Evolutionary conservation across 2,329 filamentous ascomycete species (phyloP).

Genomic region (Fusarium musae): DNA sequence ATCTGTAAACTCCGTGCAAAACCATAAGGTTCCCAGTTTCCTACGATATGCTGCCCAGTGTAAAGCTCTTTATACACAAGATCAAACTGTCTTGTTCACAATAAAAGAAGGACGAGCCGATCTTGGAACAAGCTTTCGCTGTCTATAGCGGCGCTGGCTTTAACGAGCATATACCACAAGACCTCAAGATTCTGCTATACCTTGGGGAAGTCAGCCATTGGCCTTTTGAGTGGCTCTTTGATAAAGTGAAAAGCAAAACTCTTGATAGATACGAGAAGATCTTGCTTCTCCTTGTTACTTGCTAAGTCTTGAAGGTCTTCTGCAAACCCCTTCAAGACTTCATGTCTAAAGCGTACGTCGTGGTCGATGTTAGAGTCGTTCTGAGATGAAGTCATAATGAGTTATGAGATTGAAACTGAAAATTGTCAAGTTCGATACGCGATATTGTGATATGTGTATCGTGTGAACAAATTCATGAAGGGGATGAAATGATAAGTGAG

Average conservation of each 20-base stretch:
- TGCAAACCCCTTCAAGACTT: neutral
- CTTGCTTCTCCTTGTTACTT: neutral
- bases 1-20: neutral
- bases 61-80: neutral
- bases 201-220: neutral
- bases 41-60: no score
- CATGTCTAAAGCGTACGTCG: neutral
- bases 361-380: neutral
- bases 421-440: accelerated
- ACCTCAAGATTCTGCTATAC: neutral
- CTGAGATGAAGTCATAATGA: neutral
- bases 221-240: neutral
- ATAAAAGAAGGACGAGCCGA: neutral
- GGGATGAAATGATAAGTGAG: neutral
- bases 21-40: conserved; percentile 8
- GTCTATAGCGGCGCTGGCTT: neutral
- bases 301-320: neutral
- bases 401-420: neutral
- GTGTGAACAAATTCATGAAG: no score
- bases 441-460: neutral
- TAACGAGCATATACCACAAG: neutral
- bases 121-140: neutral
- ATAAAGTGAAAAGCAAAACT: neutral
- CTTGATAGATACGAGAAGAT: neutral
- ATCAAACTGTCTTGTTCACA: conserved; percentile 5